Evolutionary conservation across 106 monocot species (phyloP).

Genomic region (Alisma plantagoaquatica): DNA sequence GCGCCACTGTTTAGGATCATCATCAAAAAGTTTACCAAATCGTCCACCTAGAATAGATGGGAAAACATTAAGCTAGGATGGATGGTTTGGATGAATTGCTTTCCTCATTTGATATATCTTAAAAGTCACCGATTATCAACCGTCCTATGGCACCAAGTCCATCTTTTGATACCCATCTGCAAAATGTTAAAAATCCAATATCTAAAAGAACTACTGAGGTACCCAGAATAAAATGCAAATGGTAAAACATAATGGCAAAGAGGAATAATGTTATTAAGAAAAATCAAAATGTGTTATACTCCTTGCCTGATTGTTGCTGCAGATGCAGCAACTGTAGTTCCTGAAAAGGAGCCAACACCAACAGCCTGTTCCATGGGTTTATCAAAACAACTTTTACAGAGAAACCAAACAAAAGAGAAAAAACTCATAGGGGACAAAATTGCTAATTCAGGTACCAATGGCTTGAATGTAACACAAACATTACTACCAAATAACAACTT

Average conservation of each 20-base stretch:
- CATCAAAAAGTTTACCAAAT: constrained; percentile 85
- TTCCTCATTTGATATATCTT: constrained; percentile 1
- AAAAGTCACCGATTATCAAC: constrained; percentile 62
- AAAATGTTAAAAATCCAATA: constrained; percentile 6
- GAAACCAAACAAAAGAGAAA: too few species aligned
- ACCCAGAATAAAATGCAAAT: too few species aligned
- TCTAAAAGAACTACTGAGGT: too few species aligned
- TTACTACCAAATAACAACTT: too few species aligned
- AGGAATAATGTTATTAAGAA: too few species aligned
- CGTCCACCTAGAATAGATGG: constrained; percentile 56
- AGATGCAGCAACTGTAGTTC: constrained; percentile 72
- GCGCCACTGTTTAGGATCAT: constrained; percentile 96
- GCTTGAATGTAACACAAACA: too few species aligned
- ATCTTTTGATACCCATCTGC: constrained; percentile 99
- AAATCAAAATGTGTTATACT: too few species aligned
- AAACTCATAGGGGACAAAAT: too few species aligned
- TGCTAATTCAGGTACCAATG: too few species aligned
- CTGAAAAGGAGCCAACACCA: constrained; percentile 72
- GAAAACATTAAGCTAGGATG: constrained; percentile 3
- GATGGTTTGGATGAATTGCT: constrained; percentile 1
- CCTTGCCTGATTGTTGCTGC: constrained; percentile 76
- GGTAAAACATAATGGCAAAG: too few species aligned
- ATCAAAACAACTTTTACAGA: too few species aligned
- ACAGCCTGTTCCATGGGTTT: constrained; percentile 78
- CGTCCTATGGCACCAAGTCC: constrained; percentile 95